Conservation (phyloP, 73 alveolate genomes). For the Breviolum minutum region DNA sequence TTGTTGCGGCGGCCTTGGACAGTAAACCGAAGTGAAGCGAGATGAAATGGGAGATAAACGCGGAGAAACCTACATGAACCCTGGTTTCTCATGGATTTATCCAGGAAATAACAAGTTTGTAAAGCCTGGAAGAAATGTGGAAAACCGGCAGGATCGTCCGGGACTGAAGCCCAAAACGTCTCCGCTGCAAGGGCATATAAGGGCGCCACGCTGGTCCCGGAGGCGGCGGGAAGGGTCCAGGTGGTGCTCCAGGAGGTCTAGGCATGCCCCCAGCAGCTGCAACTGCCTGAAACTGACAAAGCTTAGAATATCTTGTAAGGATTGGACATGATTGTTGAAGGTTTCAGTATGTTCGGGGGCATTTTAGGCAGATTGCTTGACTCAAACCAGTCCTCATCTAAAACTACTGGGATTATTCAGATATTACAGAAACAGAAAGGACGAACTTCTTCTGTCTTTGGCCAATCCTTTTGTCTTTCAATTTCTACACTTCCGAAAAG, state of each 20-base stretch:
- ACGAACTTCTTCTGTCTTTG: no score
- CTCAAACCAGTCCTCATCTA: no score
- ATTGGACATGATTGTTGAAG: background rate
- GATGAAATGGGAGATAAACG: background rate
- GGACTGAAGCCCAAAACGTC: no score
- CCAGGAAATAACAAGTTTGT: no score
- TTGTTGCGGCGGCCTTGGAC: slow-evolving; percentile 73
- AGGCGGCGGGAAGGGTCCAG: slow-evolving; percentile 33
- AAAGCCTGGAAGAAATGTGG: no score
- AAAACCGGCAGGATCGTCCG: no score
- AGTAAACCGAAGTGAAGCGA: background rate
- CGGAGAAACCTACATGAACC: background rate
- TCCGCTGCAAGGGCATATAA: background rate
- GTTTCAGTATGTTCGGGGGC: no score
- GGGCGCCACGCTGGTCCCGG: slow-evolving; percentile 75
- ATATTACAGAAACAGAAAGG: no score
- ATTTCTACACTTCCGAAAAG: no score
- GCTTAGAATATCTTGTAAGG: background rate
- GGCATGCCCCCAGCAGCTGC: slow-evolving; percentile 93
- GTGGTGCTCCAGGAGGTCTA: slow-evolving; percentile 72
- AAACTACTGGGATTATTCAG: no score
- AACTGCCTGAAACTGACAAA: slow-evolving; percentile 15
- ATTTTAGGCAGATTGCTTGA: no score
- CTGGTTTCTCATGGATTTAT: background rate
- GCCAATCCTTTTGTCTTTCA: no score